Evolutionary conservation across 2,329 filamentous ascomycete species (phyloP).

Genomic region (Botrytis sinoallii): DNA sequence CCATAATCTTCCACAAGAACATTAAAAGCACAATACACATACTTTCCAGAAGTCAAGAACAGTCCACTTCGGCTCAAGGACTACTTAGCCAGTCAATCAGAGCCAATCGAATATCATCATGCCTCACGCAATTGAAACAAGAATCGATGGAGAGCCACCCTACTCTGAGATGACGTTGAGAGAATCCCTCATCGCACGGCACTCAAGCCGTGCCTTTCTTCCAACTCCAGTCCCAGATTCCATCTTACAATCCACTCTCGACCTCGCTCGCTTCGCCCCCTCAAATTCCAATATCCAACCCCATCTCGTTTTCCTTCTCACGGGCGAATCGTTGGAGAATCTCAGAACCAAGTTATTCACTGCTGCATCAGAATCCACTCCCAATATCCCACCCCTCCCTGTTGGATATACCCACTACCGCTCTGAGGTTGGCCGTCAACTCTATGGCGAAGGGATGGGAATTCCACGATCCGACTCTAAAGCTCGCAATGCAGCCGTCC

Average conservation of each 20-base stretch:
- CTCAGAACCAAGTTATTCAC: not conserved
- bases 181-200: slow-evolving; percentile 7
- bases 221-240: slow-evolving; percentile 4
- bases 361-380: not conserved
- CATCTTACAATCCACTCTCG: slow-evolving; percentile 12
- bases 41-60: not conserved
- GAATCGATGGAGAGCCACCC: not conserved
- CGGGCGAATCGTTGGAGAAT: not conserved
- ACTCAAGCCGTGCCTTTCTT: slow-evolving; percentile 14
- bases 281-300: slow-evolving; percentile 19
- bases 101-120: not conserved
- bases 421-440: slow-evolving; percentile 3
- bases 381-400: slow-evolving; percentile 5
- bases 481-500: slow-evolving; percentile 6
- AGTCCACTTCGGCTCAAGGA: not conserved
- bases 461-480: not conserved
- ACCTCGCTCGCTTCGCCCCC: slow-evolving; percentile 14
- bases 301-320: not conserved
- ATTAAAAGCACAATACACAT: not conserved
- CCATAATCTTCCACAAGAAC: not conserved
- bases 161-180: slow-evolving; percentile 5
- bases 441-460: slow-evolving; percentile 8
- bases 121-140: not conserved
- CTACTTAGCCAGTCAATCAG: not conserved
- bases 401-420: slow-evolving; percentile 7